Conservation (phyloP, 140 eudicot species). For the Ambrosia hybrid region DNA sequence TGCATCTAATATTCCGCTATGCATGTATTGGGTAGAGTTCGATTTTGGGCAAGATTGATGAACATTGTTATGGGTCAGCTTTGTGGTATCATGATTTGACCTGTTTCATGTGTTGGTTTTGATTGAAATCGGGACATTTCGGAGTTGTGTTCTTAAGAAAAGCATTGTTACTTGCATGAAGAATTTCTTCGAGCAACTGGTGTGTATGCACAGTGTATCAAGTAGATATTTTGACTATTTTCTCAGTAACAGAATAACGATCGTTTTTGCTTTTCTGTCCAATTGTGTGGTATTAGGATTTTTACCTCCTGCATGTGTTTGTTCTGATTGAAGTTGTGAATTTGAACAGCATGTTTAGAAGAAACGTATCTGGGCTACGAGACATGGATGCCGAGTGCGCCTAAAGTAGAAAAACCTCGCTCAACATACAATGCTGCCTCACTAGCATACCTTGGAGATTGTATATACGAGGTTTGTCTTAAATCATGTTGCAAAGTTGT, state of each 20-base stretch:
- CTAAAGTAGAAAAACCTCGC: constrained; percentile 90
- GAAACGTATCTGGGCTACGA: constrained; percentile 74
- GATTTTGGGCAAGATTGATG: not conserved
- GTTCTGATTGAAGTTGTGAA: constrained; percentile 17
- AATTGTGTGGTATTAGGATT: not conserved
- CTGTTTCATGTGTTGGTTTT: not conserved
- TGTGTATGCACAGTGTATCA: not conserved
- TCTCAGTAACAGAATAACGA: not conserved
- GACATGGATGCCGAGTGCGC: constrained; percentile 85
- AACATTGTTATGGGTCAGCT: not conserved
- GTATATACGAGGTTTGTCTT: constrained; percentile 77
- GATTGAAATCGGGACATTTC: not conserved
- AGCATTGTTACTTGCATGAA: not conserved
- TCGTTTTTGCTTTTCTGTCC: not conserved
- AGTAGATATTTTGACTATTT: not conserved
- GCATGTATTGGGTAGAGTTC: no score
- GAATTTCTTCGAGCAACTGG: not conserved
- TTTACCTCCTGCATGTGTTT: constrained; percentile 5
- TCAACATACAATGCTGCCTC: constrained; percentile 80
- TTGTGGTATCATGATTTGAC: not conserved
- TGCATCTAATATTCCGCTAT: no score
- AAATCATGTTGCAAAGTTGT: not conserved
- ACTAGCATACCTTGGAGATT: constrained; percentile 88
- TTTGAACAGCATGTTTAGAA: constrained; percentile 39
- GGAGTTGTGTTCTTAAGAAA: not conserved